Evolutionary conservation across 495 filamentous ascomycete genomes (phyloP).

Genomic region (Penicillium turbatum): DNA sequence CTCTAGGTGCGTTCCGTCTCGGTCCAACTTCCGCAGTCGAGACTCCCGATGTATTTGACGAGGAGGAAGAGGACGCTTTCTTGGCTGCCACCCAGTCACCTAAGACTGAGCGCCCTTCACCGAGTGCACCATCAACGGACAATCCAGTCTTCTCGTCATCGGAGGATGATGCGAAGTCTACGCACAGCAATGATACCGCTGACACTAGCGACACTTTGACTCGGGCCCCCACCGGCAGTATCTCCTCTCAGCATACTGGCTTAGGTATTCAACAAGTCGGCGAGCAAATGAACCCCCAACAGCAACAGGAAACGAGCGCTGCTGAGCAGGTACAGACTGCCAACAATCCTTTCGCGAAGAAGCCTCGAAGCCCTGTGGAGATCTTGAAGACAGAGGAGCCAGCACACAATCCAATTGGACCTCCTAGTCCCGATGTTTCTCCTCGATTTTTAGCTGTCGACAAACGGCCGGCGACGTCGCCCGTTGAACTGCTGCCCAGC

Average conservation of each 20-base stretch:
- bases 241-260: slow-evolving; percentile 32
- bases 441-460: slow-evolving; percentile 41
- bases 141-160: slow-evolving; percentile 4
- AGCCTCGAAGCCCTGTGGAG: slow-evolving; percentile 27
- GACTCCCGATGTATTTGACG: slow-evolving; percentile 82
- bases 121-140: neutral
- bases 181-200: slow-evolving; percentile 37
- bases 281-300: neutral
- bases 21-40: slow-evolving; percentile 68
- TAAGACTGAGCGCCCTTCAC: slow-evolving; percentile 8
- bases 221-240: slow-evolving; percentile 25
- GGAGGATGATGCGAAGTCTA: slow-evolving; percentile 31
- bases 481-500: slow-evolving; percentile 49
- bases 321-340: slow-evolving; percentile 15
- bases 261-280: slow-evolving; percentile 48
- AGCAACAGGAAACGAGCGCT: neutral
- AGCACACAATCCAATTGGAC: slow-evolving; percentile 17
- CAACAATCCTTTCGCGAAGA: slow-evolving; percentile 22
- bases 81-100: slow-evolving; percentile 39
- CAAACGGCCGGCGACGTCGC: slow-evolving; percentile 46
- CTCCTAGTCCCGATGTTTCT: slow-evolving; percentile 42
- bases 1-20: slow-evolving; percentile 59
- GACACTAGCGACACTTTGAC: slow-evolving; percentile 40
- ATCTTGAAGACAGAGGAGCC: slow-evolving; percentile 30
- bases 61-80: slow-evolving; percentile 83